Evolutionary conservation across 2,329 filamentous ascomycete genomes (phyloP), one percentile per base, ranked within the genome.

Genomic region (Trichophaea hybrida): DNA sequence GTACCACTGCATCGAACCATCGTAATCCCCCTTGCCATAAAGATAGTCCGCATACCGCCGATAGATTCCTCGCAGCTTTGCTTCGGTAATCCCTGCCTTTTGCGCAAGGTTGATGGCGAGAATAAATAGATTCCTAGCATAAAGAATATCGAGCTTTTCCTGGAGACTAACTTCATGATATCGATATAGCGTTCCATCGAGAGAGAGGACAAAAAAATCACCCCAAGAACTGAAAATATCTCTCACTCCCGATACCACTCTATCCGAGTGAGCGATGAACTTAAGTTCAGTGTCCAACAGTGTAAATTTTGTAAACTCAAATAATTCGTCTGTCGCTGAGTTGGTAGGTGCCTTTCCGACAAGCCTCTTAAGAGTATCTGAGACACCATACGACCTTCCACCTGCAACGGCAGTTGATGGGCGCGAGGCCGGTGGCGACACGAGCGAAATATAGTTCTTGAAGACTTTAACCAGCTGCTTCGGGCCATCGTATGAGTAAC

Each of bases 1-100:
- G 70, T 98, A 98, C 71, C 97, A 93, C 68, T 94, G 85, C 94
- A 98, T 98, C n/a, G 94, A 90, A 5, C 87, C 93, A 69, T 98
- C 93, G 69, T 91, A 98, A 69, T 96, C 90, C 4, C 86, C 88
- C 69, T 94, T 95, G 65, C 94, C 88, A 69, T 98, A 97, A 2
- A 97, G 74, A 69, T 91, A 87, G 70, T 98, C 93, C 10, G 91
- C 93, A 71, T 95, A 97, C 70, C 85, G 90, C 60, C 91, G 83
- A 69, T 91, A 94, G 60, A 98, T 98, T 60, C 86, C 77, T 68
- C 94, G 96, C 68, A 94, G 88, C 71, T 96, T 88, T 2, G 75
- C 73, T 71, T 90, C 87, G 1, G 57, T 61, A 68, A 96, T 78
- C 1, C 88, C 87, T 7, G 85, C 83, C 71, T 94, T 95, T 69